Conservation (phyloP, 495 filamentous ascomycete genomes). For the Ascobolus immersus region DNA sequence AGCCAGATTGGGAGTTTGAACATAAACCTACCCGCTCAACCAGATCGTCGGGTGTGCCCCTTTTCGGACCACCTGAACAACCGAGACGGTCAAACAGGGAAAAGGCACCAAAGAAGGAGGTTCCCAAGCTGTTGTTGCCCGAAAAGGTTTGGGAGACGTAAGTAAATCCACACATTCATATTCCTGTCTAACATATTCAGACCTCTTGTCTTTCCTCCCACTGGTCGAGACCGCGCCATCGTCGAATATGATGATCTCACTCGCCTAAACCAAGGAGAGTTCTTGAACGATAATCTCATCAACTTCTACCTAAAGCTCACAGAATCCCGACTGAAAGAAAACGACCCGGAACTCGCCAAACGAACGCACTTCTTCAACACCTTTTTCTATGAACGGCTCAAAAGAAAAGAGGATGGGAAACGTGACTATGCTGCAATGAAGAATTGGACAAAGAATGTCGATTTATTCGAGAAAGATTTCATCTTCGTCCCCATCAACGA, state of each 20-base stretch:
- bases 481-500: constrained; percentile 84
- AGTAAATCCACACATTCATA: not conserved
- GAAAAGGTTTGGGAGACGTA: not conserved
- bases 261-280: constrained; percentile 59
- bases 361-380: constrained; percentile 72
- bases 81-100: too few species aligned
- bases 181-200: not conserved
- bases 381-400: constrained; percentile 64
- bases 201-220: constrained; percentile 41
- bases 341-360: constrained; percentile 29
- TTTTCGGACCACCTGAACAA: too few species aligned
- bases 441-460: constrained; percentile 67
- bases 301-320: constrained; percentile 56
- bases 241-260: constrained; percentile 58
- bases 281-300: constrained; percentile 78
- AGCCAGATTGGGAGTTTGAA: too few species aligned
- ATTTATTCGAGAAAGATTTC: constrained; percentile 68
- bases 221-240: constrained; percentile 42
- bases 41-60: too few species aligned
- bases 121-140: too few species aligned
- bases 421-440: constrained; percentile 28
- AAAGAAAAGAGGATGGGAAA: constrained; percentile 27
- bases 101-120: not conserved
- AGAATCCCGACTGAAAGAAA: constrained; percentile 33
- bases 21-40: too few species aligned